Evolutionary conservation across 768 basidiomycete genomes (phyloP).

Genomic region (Filobasidium floriforme): DNA sequence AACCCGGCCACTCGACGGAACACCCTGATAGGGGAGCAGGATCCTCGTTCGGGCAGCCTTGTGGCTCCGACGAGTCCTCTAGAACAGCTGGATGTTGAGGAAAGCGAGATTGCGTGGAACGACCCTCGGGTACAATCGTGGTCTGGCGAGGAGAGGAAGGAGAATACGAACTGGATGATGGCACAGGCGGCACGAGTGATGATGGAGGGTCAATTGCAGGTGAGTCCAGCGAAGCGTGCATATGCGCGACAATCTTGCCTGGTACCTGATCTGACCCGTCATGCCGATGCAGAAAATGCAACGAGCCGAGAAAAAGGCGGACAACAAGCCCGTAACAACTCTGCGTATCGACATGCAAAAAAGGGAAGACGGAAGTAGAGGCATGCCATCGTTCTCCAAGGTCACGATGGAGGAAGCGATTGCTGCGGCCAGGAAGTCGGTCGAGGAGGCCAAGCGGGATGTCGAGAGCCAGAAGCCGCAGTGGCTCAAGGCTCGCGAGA

Average conservation of each 20-base stretch:
- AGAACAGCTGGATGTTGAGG: constrained; percentile 19
- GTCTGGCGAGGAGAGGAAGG: constrained; percentile 29
- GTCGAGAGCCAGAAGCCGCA: constrained; percentile 28
- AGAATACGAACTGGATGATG: constrained; percentile 31
- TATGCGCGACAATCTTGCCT: neutral
- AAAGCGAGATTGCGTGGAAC: constrained; percentile 31
- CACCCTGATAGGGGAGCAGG: constrained; percentile 1
- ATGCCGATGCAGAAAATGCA: constrained; percentile 19
- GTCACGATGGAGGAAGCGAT: constrained; percentile 15
- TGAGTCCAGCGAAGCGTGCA: neutral
- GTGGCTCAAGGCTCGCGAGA: constrained; percentile 27
- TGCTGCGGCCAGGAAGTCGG: constrained; percentile 27
- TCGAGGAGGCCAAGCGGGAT: constrained; percentile 20
- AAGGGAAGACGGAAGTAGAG: constrained; percentile 17
- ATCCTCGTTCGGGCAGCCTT: constrained; percentile 1
- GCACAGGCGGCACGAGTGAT: constrained; percentile 24
- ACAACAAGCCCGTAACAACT: constrained; percentile 12
- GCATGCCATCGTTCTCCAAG: constrained; percentile 24
- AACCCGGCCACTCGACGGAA: neutral
- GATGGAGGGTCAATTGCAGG: constrained; percentile 29
- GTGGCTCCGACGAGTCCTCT: constrained; percentile 32
- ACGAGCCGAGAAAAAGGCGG: constrained; percentile 25
- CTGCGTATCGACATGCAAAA: constrained; percentile 19
- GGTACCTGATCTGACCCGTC: neutral
- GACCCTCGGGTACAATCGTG: constrained; percentile 35